Evolutionary conservation across 805 yeast genomes (phyloP).

Genomic region (Pichia exigua): DNA sequence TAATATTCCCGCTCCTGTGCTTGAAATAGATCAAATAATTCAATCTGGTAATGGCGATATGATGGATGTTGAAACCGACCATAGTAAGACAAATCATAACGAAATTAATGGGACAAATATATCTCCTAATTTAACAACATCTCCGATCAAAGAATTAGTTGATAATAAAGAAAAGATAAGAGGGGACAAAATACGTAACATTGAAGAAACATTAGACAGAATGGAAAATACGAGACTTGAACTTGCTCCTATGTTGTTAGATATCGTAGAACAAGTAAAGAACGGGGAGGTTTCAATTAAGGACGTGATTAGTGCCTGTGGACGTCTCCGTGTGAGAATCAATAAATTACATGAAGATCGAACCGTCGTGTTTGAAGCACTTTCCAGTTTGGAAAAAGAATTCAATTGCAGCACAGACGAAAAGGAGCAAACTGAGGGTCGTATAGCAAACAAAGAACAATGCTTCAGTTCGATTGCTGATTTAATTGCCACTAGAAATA

Average conservation of each 20-base stretch:
- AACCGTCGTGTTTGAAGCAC: slow-evolving; percentile 26
- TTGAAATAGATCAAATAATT: background rate
- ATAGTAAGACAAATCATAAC: background rate
- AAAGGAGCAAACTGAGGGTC: slow-evolving; percentile 10
- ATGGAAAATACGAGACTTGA: slow-evolving; percentile 30
- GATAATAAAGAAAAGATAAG: background rate
- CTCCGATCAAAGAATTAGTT: background rate
- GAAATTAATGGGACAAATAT: background rate
- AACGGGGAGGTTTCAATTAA: slow-evolving; percentile 34
- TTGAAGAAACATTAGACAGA: background rate
- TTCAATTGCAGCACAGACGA: slow-evolving; percentile 26
- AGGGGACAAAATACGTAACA: background rate
- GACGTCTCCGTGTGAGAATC: slow-evolving; percentile 37
- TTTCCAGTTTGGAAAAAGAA: slow-evolving; percentile 28
- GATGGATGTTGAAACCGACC: background rate
- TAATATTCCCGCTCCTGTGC: background rate
- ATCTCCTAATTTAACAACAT: background rate
- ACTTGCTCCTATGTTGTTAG: slow-evolving; percentile 33
- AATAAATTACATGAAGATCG: slow-evolving; percentile 33
- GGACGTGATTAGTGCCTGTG: slow-evolving; percentile 38
- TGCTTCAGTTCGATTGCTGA: background rate
- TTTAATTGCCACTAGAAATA: background rate
- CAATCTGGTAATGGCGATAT: background rate
- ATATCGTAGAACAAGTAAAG: slow-evolving; percentile 33
- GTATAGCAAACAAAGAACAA: background rate